Evolutionary conservation across 2,329 filamentous ascomycete species (phyloP).

Genomic region (Exophiala sideris): DNA sequence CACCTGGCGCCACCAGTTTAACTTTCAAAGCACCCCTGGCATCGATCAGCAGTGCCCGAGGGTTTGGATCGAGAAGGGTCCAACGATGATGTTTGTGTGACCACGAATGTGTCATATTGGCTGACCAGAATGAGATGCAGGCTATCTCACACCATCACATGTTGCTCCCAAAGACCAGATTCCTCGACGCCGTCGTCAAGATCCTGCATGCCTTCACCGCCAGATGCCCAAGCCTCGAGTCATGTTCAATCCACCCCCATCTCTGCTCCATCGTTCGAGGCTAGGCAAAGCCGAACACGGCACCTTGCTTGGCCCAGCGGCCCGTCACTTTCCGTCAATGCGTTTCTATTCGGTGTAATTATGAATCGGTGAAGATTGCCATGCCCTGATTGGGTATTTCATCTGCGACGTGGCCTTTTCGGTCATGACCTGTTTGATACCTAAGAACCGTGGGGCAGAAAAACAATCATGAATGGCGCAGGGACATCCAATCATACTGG

Average conservation of each 20-base stretch:
- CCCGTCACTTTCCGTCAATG: conserved; percentile 19
- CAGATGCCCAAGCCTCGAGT: conserved; percentile 15
- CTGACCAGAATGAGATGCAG: neutral
- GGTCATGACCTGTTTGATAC: conserved; percentile 4
- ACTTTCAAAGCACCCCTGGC: neutral
- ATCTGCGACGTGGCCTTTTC: conserved; percentile 10
- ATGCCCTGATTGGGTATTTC: conserved; percentile 12
- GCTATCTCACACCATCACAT: conserved; percentile 6
- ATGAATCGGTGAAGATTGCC: conserved; percentile 18
- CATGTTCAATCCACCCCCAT: conserved; percentile 12
- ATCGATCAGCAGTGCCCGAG: neutral
- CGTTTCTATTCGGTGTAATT: conserved; percentile 15
- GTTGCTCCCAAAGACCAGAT: neutral
- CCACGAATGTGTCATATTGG: neutral
- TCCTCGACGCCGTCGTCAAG: neutral
- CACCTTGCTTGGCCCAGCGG: conserved; percentile 22
- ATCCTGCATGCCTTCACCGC: conserved; percentile 11
- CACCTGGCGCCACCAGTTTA: too few species aligned
- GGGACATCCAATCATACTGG: neutral
- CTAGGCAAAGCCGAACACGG: conserved; percentile 11
- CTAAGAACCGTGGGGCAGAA: conserved; percentile 12
- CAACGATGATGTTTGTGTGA: neutral
- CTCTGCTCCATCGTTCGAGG: conserved; percentile 6
- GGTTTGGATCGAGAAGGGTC: neutral
- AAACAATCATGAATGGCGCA: conserved; percentile 12